phyloP scores from a whole-genome alignment of 306 rosid genomes.

The Vigna hirtella region DNA sequence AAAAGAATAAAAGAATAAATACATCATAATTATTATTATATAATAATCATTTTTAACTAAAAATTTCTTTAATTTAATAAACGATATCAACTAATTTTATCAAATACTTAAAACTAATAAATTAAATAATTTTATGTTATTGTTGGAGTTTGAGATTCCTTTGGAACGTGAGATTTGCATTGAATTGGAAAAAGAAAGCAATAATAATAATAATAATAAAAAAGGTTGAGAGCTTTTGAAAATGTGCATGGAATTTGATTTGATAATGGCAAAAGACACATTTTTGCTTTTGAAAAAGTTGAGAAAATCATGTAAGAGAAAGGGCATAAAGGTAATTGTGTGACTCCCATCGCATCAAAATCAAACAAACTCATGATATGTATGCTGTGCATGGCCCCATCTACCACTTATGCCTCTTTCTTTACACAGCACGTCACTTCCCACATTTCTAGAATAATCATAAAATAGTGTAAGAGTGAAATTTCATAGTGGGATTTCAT shows the following conservation, averaged over 20 bases:
- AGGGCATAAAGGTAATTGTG: constrained; percentile 20
- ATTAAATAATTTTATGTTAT: too few relatives aligned
- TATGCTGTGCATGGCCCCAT: constrained; percentile 11
- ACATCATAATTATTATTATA: too few relatives aligned
- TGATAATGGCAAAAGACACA: neutral
- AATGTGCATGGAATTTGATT: neutral
- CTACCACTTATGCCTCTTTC: constrained; percentile 44
- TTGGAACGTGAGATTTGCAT: neutral
- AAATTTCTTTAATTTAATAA: too few relatives aligned
- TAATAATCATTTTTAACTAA: too few relatives aligned
- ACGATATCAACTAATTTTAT: too few relatives aligned
- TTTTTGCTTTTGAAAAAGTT: neutral
- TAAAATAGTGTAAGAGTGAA: neutral
- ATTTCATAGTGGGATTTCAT: neutral
- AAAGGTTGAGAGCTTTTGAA: neutral
- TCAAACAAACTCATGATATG: constrained; percentile 9
- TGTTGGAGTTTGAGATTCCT: too few relatives aligned
- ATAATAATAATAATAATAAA: neutral
- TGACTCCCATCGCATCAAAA: constrained; percentile 1
- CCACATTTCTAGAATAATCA: constrained; percentile 28
- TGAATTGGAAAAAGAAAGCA: neutral
- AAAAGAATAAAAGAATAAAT: too few relatives aligned
- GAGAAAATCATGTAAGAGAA: neutral
- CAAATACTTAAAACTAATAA: too few relatives aligned
- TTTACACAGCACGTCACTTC: constrained; percentile 37